A percentile compares a stretch with the other conserved stretches of the same genome.
These are phyloP conservation scores for Suillus subalutaceus DNA, from an alignment of 768 basidiomycete species.

Conservation along the genomic window DNA sequence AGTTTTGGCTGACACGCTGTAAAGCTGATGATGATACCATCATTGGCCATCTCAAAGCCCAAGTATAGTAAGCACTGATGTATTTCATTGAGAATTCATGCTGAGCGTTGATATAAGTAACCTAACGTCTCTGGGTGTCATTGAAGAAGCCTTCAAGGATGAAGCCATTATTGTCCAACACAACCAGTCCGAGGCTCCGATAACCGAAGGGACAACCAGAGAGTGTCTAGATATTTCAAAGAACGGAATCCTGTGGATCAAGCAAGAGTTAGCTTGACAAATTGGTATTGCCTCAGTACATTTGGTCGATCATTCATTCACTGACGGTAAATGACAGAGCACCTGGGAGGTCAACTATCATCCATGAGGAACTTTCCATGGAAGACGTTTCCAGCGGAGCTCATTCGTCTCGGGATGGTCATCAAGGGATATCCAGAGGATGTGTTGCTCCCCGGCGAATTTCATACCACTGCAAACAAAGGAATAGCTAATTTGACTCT, in stretches of 20 bases:
- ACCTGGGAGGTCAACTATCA: neutral
- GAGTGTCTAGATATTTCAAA: neutral
- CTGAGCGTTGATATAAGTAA: neutral
- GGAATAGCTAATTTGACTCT: neutral
- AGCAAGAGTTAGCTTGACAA: neutral
- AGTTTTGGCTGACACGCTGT: conserved; percentile 13
- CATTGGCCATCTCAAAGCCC: conserved; percentile 14
- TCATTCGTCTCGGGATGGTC: neutral
- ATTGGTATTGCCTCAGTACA: neutral
- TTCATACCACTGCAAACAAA: neutral
- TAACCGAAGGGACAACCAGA: too few relatives aligned
- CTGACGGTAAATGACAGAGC: neutral
- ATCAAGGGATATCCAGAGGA: neutral
- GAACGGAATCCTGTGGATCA: neutral
- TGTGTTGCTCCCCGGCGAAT: conserved; percentile 5
- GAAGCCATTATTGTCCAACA: neutral
- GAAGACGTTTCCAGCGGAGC: conserved; percentile 1
- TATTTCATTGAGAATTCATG: neutral
- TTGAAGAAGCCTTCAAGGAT: neutral
- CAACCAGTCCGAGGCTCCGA: too few relatives aligned
- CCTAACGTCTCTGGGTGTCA: neutral
- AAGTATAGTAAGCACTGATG: conserved; percentile 15
- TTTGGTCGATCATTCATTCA: neutral
- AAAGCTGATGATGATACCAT: conserved; percentile 4
- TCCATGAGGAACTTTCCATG: conserved; percentile 9